Conservation (phyloP, 2,329 filamentous ascomycete genomes). For the Aspergillus puulaauensis region DNA sequence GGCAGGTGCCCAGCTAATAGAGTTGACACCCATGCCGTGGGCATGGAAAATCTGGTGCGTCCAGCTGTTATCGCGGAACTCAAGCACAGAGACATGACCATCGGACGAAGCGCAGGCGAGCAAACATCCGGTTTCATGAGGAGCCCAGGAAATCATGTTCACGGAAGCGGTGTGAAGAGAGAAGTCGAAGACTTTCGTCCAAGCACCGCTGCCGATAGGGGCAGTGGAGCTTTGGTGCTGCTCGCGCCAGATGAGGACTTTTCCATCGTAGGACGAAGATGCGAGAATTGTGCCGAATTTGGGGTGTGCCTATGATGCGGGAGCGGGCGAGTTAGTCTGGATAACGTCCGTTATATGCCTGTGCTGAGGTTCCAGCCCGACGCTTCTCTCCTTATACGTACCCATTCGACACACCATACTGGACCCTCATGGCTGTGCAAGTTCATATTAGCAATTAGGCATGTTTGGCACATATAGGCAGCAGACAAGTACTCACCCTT, state of each 20-base stretch:
- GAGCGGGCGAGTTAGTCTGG: neutral
- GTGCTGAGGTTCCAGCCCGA: neutral
- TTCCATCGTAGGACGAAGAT: constrained; percentile 93
- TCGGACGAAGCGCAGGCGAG: constrained; percentile 93
- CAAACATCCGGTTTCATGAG: constrained; percentile 90
- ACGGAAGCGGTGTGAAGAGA: constrained; percentile 92
- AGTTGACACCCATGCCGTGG: constrained; percentile 92
- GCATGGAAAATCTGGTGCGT: constrained; percentile 86
- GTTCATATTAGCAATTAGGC: constrained; percentile 11
- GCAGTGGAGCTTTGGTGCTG: constrained; percentile 50
- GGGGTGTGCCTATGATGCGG: constrained; percentile 68
- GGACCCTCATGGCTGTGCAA: constrained; percentile 81
- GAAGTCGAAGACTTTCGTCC: constrained; percentile 90
- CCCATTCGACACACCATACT: constrained; percentile 96
- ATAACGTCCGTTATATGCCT: neutral
- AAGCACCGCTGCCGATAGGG: constrained; percentile 54
- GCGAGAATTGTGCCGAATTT: constrained; percentile 98
- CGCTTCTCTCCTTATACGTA: constrained; percentile 31
- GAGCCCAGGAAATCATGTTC: constrained; percentile 97
- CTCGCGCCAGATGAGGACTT: constrained; percentile 98
- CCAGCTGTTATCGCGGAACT: constrained; percentile 96
- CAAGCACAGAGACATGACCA: constrained; percentile 87
- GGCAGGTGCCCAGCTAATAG: constrained; percentile 90
- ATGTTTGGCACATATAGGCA: neutral
- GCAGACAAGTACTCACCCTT: constrained; percentile 63